A percentile compares a stretch with the other conserved stretches of the same genome.
phyloP scores from a whole-genome alignment of 768 basidiomycete genomes.

The Russula dissimulans region DNA sequence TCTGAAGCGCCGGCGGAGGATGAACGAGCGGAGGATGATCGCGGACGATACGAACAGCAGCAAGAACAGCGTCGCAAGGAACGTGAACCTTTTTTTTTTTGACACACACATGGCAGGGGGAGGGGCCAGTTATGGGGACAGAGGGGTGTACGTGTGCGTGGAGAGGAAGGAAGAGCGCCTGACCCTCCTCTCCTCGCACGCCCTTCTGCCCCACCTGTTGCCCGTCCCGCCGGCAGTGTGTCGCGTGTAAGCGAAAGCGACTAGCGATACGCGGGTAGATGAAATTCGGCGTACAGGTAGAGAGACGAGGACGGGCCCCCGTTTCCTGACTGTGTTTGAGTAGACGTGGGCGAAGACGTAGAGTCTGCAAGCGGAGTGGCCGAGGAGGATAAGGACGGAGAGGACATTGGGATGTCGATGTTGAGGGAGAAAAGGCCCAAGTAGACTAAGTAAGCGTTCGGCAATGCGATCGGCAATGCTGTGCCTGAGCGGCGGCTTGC shows the following conservation, averaged over 20 bases:
- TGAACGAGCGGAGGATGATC: slow-evolving; percentile 54
- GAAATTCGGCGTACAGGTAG: slow-evolving; percentile 16
- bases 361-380: neutral
- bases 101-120: neutral
- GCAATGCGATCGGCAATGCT: too few species aligned
- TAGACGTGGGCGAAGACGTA: neutral
- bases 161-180: too few species aligned
- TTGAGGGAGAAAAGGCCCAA: too few species aligned
- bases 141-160: too few species aligned
- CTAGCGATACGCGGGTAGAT: neutral
- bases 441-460: too few species aligned
- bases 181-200: too few species aligned
- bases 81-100: slow-evolving; percentile 44
- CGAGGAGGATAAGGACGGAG: neutral
- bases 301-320: slow-evolving; percentile 19
- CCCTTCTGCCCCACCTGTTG: too few species aligned
- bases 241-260: neutral
- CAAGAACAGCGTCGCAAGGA: slow-evolving; percentile 61
- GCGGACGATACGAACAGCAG: slow-evolving; percentile 55
- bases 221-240: too few species aligned
- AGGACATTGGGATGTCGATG: neutral
- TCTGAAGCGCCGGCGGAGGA: slow-evolving; percentile 50
- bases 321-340: neutral
- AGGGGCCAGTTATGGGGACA: too few species aligned
- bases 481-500: too few species aligned